Conservation (phyloP, 1,139 yeast species). For the Saccharomycopsis phalli region DNA sequence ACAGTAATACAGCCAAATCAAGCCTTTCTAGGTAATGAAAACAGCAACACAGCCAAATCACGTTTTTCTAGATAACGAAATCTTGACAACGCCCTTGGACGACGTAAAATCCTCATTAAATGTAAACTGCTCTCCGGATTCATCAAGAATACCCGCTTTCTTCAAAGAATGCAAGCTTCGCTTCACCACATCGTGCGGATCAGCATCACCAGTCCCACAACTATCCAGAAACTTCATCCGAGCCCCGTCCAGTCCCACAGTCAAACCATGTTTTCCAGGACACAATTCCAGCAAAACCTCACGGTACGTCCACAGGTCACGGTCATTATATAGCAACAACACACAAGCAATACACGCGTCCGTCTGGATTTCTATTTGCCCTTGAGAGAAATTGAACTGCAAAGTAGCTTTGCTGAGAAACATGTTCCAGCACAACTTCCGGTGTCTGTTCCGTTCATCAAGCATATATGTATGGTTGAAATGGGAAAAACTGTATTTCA, state of each 20-base stretch:
- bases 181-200: conserved; percentile 13
- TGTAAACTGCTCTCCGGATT: not conserved
- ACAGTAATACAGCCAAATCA: too few species aligned
- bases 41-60: too few species aligned
- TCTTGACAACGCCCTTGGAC: not conserved
- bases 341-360: conserved; percentile 13
- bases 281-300: conserved; percentile 1
- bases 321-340: conserved; percentile 15
- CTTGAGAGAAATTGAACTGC: conserved; percentile 6
- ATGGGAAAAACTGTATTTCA: not conserved
- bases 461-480: not conserved
- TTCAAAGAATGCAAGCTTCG: conserved; percentile 12
- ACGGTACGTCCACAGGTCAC: conserved; percentile 5
- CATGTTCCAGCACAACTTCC: conserved; percentile 12
- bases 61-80: conserved; percentile 1
- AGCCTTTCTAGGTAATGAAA: not conserved
- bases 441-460: conserved; percentile 4
- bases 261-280: not conserved
- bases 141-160: conserved; percentile 5
- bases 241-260: too few species aligned
- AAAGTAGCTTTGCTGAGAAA: conserved; percentile 11
- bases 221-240: not conserved
- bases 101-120: conserved; percentile 1
- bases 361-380: conserved; percentile 7
- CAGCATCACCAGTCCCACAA: not conserved